Base-by-base conservation (phyloP, 495 filamentous ascomycete species). In the Penicillium robsamsonii region DNA sequence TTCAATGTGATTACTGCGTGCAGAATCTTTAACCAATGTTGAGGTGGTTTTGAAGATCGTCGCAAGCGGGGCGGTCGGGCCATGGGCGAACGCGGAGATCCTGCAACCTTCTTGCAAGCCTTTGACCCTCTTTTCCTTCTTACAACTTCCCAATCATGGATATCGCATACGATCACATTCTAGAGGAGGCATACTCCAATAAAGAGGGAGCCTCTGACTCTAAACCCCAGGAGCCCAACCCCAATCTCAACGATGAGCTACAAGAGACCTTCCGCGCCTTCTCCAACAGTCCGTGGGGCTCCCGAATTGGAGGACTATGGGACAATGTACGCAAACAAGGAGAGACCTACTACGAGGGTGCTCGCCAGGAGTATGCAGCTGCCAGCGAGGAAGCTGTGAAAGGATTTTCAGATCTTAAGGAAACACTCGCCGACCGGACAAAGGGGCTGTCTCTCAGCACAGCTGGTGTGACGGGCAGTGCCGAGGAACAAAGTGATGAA, bases 251-350 rank as follows among this genome's bases (percentile, higher is more conserved):
- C 71, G 80, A 81, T 65, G 94, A 99, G 66, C 80, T 99, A 56
- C 88, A 96, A 73, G 91, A 97, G 73, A 93, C 93, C 17, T 97
- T 97, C 76, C 91, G 88, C 60, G 92, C 92, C 27, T 88, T 97
- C 67, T 93, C 90, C 25, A 82, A 82, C 57, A 94, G 89, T 62
- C 90, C 90, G 20, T 97, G 95, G 94, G 94, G 92, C 31, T 84
- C 86, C 18, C 83, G 82, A 63, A 85, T 99, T 38, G 93, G 93
- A 24, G 92, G 90, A 33, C 90, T 95, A 68, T 87, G 95, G 66
- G 88, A 88, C 52, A 91, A 83, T 67, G 93, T 96, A 25, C 90
- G 89, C 71, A 96, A 96, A 72, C 74, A 96, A 82, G 88, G 93
- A 48, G 91, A 91, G 69, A 88, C 78, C 50, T 90, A 95, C 70